Base-by-base conservation (phyloP, 305 asterid genomes). In the Fraxinus angustifolia region DNA sequence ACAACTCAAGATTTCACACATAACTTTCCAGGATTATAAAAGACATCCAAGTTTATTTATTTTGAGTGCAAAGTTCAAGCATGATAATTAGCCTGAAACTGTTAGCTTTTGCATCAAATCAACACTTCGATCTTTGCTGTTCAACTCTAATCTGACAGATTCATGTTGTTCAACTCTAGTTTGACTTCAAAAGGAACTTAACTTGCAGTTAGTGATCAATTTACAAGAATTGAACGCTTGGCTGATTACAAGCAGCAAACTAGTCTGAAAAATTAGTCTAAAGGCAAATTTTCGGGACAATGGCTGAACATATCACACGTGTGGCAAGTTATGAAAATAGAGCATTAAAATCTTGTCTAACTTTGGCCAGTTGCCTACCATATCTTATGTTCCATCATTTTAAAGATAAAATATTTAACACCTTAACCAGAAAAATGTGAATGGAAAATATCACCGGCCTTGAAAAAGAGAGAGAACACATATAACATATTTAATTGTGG, bases 401-500 rank as follows among this genome's bases (percentile, higher is more conserved):
- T 38, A 5, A 45, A 34, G 68, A 45, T 48, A 67, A 50, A 28
- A 53, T 23, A 28, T 71, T 80, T 1, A 67, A 72, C 8, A 26
- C 34, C 33, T 17, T 33, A 72, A 79, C 40, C 23, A 34, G 80
- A 58, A 21, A 50, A 60, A 42, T 71, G 76, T 23, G 16, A 53
- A 50, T 34, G 50, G 34, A 70, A 38, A 56, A 78, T 42, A 8
- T 71, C 35, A 48, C 11, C 8, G 21, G 40, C 78, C 67, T 50
- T 11, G 36, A 8, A 7, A 76, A 76, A 38, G 80, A 16, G 48
- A 50, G 45, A 21, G 38, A 17, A 30, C 50, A 81, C 35, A 50
- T 8, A 60, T 77, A 45, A 81, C 34, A 58, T 8, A 62, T 77
- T 58, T 19, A 56, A 33, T 71, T 53, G 31, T 71, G 80, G 75